Percentiles rank a stretch among this genome's conserved stretches.
Conservation (phyloP, 306 rosid species). For the Psophocarpus tetragonolobus region DNA sequence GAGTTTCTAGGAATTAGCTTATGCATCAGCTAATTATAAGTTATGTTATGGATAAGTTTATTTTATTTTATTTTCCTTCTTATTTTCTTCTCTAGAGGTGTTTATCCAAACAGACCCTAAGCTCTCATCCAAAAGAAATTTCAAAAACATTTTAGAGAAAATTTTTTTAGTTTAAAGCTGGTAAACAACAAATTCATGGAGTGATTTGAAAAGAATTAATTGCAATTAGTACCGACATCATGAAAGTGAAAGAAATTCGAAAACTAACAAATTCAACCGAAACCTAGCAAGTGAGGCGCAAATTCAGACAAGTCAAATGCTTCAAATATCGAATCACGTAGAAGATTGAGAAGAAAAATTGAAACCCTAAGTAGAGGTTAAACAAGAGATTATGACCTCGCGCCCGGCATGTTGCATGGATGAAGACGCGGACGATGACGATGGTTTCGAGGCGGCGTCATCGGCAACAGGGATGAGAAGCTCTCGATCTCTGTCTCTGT, state of each 20-base stretch:
- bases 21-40: no score
- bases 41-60: no score
- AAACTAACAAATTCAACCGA: no score
- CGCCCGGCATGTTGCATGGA: slow-evolving; percentile 60
- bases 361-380: slow-evolving; percentile 28
- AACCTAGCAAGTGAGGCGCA: no score
- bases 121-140: not conserved
- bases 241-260: not conserved
- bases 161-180: slow-evolving; percentile 3
- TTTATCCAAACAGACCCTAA: no score
- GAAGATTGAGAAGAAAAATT: no score
- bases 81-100: no score
- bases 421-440: slow-evolving; percentile 56
- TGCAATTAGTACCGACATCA: not conserved
- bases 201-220: not conserved
- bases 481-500: slow-evolving; percentile 84
- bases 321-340: no score
- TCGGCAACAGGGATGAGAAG: slow-evolving; percentile 82
- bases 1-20: no score
- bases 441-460: slow-evolving; percentile 45
- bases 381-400: slow-evolving; percentile 46
- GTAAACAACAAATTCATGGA: slow-evolving; percentile 6
- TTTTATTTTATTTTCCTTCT: no score
- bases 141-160: not conserved
- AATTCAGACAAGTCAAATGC: no score